A percentile compares a stretch with the other conserved stretches of the same genome.
Evolutionary conservation across 2,329 filamentous ascomycete genomes (phyloP).

Genomic region (Cordyceps tenuipes): DNA sequence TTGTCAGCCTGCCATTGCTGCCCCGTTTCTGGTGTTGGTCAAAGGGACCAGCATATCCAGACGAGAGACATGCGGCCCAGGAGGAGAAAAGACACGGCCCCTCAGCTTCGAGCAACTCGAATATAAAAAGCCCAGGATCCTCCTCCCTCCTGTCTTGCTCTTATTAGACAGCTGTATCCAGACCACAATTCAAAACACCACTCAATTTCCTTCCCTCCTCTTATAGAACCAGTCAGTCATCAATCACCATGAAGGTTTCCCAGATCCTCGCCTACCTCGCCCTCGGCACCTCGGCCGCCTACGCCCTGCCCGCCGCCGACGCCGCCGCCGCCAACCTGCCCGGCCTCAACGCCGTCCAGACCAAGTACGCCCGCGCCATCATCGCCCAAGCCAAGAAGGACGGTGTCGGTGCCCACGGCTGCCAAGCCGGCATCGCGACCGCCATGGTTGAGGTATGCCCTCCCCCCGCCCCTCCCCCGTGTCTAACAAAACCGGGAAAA

Average conservation of each 20-base stretch:
- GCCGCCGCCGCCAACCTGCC: slow-evolving; percentile 14
- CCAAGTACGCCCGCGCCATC: slow-evolving; percentile 16
- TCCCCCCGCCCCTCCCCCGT: too few relatives aligned
- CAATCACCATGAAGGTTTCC: slow-evolving; percentile 7
- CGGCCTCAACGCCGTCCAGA: slow-evolving; percentile 16
- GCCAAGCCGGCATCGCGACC: slow-evolving; percentile 17
- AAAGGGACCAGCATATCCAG: neutral
- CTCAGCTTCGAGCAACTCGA: neutral
- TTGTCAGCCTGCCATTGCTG: neutral
- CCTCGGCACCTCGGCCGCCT: slow-evolving; percentile 9
- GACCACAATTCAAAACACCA: neutral
- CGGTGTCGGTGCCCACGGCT: slow-evolving; percentile 16
- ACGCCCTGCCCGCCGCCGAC: slow-evolving; percentile 6
- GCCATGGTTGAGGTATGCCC: slow-evolving; percentile 16
- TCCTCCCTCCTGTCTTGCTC: neutral
- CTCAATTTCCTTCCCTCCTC: neutral
- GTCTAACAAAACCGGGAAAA: neutral
- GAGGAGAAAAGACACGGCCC: neutral
- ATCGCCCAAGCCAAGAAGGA: slow-evolving; percentile 14
- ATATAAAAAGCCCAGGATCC: neutral
- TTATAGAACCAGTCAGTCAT: neutral
- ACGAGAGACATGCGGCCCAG: neutral
- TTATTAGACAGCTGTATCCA: neutral
- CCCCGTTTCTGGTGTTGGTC: neutral
- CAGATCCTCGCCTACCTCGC: slow-evolving; percentile 1